Conservation (phyloP, 1,284 basidiomycete genomes). For the Mycosarcoma mackinlayi region DNA sequence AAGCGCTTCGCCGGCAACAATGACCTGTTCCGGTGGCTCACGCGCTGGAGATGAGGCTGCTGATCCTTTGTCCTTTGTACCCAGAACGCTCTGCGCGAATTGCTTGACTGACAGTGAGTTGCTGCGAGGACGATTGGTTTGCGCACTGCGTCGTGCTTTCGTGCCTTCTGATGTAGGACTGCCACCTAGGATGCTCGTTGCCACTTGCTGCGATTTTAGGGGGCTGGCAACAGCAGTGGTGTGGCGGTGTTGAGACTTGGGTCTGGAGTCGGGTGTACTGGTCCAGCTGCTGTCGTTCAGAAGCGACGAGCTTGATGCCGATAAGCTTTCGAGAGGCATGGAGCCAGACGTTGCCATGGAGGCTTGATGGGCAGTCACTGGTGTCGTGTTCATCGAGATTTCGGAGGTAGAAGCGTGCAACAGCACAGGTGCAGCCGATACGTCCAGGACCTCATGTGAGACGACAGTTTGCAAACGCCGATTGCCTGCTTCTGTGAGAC, state of each 20-base stretch:
- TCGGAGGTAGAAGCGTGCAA: slow-evolving; percentile 22
- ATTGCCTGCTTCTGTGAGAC: slow-evolving; percentile 16
- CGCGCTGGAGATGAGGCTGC: slow-evolving; percentile 11
- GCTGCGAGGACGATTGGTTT: slow-evolving; percentile 47
- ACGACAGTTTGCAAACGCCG: slow-evolving; percentile 44
- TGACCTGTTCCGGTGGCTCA: slow-evolving; percentile 25
- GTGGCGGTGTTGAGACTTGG: slow-evolving; percentile 42
- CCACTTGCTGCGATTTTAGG: slow-evolving; percentile 35
- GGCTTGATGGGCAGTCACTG: background rate
- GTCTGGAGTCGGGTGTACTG: slow-evolving; percentile 30
- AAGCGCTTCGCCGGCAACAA: slow-evolving; percentile 46
- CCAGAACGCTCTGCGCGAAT: slow-evolving; percentile 44
- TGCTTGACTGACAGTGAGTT: slow-evolving; percentile 56
- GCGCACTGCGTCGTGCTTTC: slow-evolving; percentile 27
- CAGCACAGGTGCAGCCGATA: slow-evolving; percentile 2
- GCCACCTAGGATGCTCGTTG: slow-evolving; percentile 12
- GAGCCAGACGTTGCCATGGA: slow-evolving; percentile 5
- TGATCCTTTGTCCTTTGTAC: slow-evolving; percentile 36
- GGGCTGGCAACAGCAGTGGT: slow-evolving; percentile 37
- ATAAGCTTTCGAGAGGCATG: background rate
- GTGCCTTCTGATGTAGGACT: slow-evolving; percentile 19
- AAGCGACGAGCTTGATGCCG: slow-evolving; percentile 7
- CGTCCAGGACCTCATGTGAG: slow-evolving; percentile 43
- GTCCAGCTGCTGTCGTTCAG: slow-evolving; percentile 22
- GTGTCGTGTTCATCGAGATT: background rate